Percentiles rank a stretch among this genome's conserved stretches.
phyloP scores from a whole-genome alignment of 208 protist species.

The Wallacemonas sp. region DNA sequence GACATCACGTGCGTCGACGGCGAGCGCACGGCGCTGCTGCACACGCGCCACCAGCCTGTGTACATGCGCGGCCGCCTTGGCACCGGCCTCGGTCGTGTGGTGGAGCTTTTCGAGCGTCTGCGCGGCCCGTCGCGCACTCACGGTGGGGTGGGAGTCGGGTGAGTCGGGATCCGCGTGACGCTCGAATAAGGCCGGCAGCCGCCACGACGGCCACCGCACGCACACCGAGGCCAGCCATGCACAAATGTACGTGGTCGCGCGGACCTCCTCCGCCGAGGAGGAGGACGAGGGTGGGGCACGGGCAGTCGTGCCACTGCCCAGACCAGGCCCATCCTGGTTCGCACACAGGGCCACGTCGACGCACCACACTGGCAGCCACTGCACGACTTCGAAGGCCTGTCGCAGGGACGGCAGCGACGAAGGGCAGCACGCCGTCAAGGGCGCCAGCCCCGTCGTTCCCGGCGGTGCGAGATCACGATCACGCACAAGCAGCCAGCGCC shows the following conservation, averaged over 20 bases:
- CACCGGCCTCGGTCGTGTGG: not conserved
- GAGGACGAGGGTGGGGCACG: too few relatives aligned
- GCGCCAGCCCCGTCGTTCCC: not conserved
- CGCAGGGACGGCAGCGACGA: not conserved
- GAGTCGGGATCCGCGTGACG: too few relatives aligned
- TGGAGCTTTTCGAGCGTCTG: not conserved
- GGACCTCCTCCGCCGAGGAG: not conserved
- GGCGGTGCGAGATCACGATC: not conserved
- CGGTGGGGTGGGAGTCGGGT: too few relatives aligned
- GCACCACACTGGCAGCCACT: not conserved
- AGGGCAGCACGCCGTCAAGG: not conserved
- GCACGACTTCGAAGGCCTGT: not conserved
- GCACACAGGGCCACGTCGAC: not conserved
- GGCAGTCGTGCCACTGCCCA: too few relatives aligned
- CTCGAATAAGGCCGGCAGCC: not conserved
- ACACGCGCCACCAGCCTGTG: not conserved
- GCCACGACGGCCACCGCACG: not conserved
- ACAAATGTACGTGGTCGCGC: not conserved
- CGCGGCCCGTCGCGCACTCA: too few relatives aligned
- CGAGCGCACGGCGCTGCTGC: not conserved
- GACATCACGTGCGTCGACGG: not conserved
- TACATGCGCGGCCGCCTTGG: not conserved
- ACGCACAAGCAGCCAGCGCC: not conserved
- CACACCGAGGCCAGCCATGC: not conserved
- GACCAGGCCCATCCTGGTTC: too few relatives aligned